phyloP scores from a whole-genome alignment of 352 stramenopile species.

The Elongisporangium undulatum region DNA sequence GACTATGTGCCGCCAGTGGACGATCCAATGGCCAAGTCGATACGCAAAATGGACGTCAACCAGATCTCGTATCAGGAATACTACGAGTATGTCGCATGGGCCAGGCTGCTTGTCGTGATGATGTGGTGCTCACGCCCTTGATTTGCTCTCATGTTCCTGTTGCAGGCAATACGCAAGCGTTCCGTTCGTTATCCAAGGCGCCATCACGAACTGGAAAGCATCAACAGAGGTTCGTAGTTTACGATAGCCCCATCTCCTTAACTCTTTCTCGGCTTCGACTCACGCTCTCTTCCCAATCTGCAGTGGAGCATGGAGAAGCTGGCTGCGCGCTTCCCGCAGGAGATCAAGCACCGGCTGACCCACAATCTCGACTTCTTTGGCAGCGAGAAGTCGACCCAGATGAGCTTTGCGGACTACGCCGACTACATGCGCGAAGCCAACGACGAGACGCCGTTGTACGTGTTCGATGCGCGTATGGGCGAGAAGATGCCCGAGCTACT shows the following conservation, averaged over 20 bases:
- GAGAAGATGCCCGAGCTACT: constrained; percentile 76
- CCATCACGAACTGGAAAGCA: constrained; percentile 71
- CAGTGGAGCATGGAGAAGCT: constrained; percentile 77
- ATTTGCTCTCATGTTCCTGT: constrained; percentile 1
- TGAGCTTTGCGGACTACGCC: constrained; percentile 75
- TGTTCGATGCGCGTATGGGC: constrained; percentile 82
- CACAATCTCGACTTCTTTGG: constrained; percentile 79
- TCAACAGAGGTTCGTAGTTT: constrained; percentile 33
- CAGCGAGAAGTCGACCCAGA: constrained; percentile 48
- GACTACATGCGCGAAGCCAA: constrained; percentile 59
- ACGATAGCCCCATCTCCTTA: not conserved
- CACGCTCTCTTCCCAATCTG: constrained; percentile 7
- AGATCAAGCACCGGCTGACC: constrained; percentile 59
- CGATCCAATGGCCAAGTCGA: constrained; percentile 36
- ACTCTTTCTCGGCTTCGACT: constrained; percentile 1
- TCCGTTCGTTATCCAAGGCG: constrained; percentile 73
- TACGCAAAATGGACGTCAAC: constrained; percentile 51
- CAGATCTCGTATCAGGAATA: constrained; percentile 64
- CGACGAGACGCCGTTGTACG: constrained; percentile 86
- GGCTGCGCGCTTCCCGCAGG: constrained; percentile 31
- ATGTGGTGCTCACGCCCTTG: constrained; percentile 2
- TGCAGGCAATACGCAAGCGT: constrained; percentile 57
- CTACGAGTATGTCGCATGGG: constrained; percentile 50
- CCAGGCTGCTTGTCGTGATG: not conserved
- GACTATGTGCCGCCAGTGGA: constrained; percentile 33